Evolutionary conservation across 768 basidiomycete genomes (phyloP).

Genomic region (Xerocomus brunneocitrinus): DNA sequence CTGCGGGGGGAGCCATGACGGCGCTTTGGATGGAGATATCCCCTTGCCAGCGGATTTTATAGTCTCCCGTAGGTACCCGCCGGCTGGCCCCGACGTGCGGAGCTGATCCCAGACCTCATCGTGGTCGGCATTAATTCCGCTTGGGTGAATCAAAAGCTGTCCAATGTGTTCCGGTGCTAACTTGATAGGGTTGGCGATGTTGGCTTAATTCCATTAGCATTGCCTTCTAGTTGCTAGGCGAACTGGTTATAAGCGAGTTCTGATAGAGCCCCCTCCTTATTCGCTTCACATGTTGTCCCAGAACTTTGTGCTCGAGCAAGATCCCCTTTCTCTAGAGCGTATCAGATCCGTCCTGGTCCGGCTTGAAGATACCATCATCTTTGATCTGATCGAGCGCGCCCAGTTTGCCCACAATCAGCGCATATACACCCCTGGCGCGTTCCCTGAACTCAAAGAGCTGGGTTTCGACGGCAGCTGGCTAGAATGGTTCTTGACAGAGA

Average conservation of each 20-base stretch:
- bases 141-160: no score
- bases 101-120: neutral
- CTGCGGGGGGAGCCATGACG: slow-evolving; percentile 37
- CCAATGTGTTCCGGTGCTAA: no score
- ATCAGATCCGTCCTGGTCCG: slow-evolving; percentile 85
- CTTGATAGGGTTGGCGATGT: no score
- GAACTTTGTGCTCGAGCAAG: slow-evolving; percentile 65
- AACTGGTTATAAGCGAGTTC: neutral
- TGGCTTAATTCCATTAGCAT: no score
- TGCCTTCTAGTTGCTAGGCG: neutral
- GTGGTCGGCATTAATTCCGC: no score
- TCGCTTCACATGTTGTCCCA: slow-evolving; percentile 43
- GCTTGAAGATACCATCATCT: slow-evolving; percentile 98
- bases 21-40: neutral
- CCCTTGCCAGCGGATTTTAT: neutral
- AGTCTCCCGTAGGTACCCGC: neutral
- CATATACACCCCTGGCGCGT: slow-evolving; percentile 78
- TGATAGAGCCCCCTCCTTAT: neutral
- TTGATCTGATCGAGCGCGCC: slow-evolving; percentile 92
- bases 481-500: slow-evolving; percentile 97
- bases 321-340: slow-evolving; percentile 82
- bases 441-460: slow-evolving; percentile 68
- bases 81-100: neutral
- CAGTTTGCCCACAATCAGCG: slow-evolving; percentile 92
- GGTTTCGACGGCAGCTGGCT: slow-evolving; percentile 89